Conservation (phyloP, 2,329 filamentous ascomycete species). For the Penicillium crustosum region DNA sequence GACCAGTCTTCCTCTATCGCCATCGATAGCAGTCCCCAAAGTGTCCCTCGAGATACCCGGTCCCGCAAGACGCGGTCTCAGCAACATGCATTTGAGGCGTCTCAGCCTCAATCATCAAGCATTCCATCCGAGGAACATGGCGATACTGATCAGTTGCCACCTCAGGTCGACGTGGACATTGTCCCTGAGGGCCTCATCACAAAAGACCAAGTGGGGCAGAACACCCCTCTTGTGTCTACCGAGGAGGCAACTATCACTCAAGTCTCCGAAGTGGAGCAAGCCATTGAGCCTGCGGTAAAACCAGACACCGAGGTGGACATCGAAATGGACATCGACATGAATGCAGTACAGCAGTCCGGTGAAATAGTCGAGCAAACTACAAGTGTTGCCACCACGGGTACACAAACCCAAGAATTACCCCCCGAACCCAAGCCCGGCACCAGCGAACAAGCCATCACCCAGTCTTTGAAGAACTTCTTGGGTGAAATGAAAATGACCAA, state of each 20-base stretch:
- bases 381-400: constrained; percentile 13
- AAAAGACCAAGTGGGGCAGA: background rate
- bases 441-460: constrained; percentile 49
- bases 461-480: constrained; percentile 57
- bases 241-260: constrained; percentile 22
- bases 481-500: constrained; percentile 59
- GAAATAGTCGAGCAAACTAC: background rate
- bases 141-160: constrained; percentile 1
- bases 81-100: constrained; percentile 9
- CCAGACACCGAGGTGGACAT: constrained; percentile 6
- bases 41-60: constrained; percentile 16
- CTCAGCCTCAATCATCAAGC: constrained; percentile 7
- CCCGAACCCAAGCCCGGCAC: constrained; percentile 1
- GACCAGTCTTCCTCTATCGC: constrained; percentile 18
- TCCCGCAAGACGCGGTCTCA: constrained; percentile 24
- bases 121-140: background rate
- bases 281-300: background rate
- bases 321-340: constrained; percentile 4
- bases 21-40: constrained; percentile 14
- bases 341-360: background rate
- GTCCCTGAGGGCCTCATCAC: constrained; percentile 2
- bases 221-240: constrained; percentile 8
- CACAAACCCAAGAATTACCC: constrained; percentile 16
- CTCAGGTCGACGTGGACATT: constrained; percentile 1
- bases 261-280: constrained; percentile 14